Conservation (phyloP, 225 moss, liverwort and hornwort genomes). For the Marchantia polymorpha region DNA sequence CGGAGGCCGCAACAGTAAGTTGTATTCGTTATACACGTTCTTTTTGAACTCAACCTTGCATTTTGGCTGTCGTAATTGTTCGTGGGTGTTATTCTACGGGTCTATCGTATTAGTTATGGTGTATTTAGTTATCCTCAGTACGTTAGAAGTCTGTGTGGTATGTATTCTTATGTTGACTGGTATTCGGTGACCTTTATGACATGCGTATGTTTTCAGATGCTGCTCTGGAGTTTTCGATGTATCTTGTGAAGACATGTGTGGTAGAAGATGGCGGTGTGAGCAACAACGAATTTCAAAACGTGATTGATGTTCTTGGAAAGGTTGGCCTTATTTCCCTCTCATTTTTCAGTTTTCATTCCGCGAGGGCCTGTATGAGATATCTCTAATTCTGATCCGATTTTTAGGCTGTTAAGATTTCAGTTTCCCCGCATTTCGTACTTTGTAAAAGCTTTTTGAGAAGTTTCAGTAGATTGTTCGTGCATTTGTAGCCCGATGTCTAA, state of each 20-base stretch:
- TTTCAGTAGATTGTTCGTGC: too few relatives aligned
- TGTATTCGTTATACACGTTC: too few relatives aligned
- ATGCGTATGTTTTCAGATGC: conserved; percentile 45
- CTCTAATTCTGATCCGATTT: too few relatives aligned
- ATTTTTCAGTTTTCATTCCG: neutral
- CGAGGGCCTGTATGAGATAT: too few relatives aligned
- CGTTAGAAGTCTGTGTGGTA: too few relatives aligned
- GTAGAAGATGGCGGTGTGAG: conserved; percentile 88
- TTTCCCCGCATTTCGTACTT: too few relatives aligned
- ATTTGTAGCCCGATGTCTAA: too few relatives aligned
- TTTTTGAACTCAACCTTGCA: neutral
- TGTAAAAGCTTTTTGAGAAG: too few relatives aligned
- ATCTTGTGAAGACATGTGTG: conserved; percentile 84
- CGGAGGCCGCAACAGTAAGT: conserved; percentile 88
- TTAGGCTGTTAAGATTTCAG: too few relatives aligned
- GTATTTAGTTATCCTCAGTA: neutral
- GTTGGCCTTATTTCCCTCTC: conserved; percentile 25
- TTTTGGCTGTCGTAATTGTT: neutral
- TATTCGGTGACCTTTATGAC: too few relatives aligned
- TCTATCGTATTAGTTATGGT: neutral
- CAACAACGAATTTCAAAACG: conserved; percentile 82
- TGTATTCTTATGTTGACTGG: too few relatives aligned
- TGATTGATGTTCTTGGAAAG: conserved; percentile 88
- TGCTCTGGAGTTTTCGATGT: conserved; percentile 76
- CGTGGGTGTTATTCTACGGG: neutral